These are phyloP conservation scores for Lathyrus oleraceus DNA, from an alignment of 306 rosid species.

Conservation along the genomic window DNA sequence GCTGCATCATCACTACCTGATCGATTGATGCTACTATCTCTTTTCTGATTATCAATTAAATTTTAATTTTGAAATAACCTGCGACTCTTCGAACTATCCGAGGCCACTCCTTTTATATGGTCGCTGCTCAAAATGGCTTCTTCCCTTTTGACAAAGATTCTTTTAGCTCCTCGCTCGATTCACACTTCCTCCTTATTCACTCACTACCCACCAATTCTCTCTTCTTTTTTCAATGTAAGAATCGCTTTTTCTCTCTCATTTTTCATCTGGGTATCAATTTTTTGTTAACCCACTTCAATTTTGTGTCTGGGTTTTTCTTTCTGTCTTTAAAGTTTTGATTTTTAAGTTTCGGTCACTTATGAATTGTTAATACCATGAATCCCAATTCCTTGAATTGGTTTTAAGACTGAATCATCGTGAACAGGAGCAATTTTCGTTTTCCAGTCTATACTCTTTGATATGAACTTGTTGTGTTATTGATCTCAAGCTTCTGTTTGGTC, in stretches of 20 bases:
- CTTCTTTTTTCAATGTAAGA: constrained; percentile 64
- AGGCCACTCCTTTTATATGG: constrained; percentile 25
- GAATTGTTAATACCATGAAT: neutral
- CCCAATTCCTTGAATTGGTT: constrained; percentile 5
- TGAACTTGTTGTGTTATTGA: constrained; percentile 6
- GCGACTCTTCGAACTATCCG: neutral
- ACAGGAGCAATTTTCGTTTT: neutral
- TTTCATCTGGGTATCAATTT: constrained; percentile 25
- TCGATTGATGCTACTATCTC: neutral
- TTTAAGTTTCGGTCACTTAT: neutral
- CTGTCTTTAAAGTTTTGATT: constrained; percentile 22
- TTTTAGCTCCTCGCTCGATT: constrained; percentile 54
- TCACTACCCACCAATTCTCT: constrained; percentile 49
- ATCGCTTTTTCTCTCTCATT: neutral
- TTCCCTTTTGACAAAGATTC: constrained; percentile 56
- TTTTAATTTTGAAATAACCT: neutral
- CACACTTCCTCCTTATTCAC: constrained; percentile 44
- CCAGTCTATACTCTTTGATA: neutral
- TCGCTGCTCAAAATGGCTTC: constrained; percentile 55
- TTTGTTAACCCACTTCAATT: neutral
- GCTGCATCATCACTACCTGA: neutral
- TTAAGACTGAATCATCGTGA: constrained; percentile 13
- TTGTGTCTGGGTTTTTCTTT: neutral
- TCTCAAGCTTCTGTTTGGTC: neutral
- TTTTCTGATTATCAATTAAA: neutral